A percentile compares a stretch with the other conserved stretches of the same genome.
phyloP scores from a whole-genome alignment of 768 basidiomycete species.

The Auricularia auricula-judae region DNA sequence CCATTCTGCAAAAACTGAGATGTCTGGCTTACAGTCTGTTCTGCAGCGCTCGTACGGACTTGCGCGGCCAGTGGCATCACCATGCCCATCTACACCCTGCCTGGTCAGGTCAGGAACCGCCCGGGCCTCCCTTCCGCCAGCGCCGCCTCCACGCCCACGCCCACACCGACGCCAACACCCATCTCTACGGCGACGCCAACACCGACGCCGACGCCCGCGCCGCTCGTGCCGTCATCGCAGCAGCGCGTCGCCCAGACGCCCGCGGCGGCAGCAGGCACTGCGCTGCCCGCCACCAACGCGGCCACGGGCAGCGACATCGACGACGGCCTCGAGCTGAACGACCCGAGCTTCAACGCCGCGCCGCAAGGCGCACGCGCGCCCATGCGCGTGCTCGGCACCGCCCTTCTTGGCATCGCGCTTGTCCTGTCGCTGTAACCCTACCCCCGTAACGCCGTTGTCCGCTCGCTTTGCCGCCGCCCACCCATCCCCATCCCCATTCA shows the following conservation, averaged over 20 bases:
- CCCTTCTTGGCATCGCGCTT: neutral
- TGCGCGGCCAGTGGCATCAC: neutral
- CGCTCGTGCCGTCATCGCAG: neutral
- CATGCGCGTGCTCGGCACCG: neutral
- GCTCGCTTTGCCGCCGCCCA: too few relatives aligned
- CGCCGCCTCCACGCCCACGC: neutral
- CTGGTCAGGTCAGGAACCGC: neutral
- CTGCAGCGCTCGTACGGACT: neutral
- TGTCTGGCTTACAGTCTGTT: neutral
- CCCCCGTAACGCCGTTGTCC: neutral
- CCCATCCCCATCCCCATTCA: too few relatives aligned
- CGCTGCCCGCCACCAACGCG: neutral
- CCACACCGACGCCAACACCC: neutral
- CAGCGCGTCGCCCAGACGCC: neutral
- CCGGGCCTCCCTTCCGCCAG: neutral
- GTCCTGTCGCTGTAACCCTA: neutral
- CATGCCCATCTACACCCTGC: neutral
- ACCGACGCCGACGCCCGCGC: neutral
- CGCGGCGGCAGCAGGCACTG: neutral
- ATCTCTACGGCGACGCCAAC: neutral
- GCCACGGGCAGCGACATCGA: neutral
- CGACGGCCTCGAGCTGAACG: neutral
- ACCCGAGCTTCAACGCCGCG: neutral
- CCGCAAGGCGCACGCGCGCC: neutral
- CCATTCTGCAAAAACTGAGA: neutral